Percentiles rank a stretch among this genome's conserved stretches.
These are phyloP conservation scores for Trametes elegans DNA, from an alignment of 768 basidiomycete genomes.

Conservation along the genomic window DNA sequence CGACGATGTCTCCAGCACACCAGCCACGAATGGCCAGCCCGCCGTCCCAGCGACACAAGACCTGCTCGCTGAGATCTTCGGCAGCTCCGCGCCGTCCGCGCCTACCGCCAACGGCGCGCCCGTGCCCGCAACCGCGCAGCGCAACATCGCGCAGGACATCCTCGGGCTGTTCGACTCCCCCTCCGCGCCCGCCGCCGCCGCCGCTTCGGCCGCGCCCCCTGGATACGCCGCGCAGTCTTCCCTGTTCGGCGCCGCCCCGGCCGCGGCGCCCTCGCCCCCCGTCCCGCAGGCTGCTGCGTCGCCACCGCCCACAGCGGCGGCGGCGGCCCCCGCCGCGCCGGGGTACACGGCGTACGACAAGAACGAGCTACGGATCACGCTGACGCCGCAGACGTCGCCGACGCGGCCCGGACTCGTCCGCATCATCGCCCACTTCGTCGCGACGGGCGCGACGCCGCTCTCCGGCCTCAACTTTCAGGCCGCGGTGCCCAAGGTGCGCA, in stretches of 20 bases:
- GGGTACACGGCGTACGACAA: conserved; percentile 90
- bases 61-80: conserved; percentile 92
- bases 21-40: conserved; percentile 38
- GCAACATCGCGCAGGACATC: conserved; percentile 80
- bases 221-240: conserved; percentile 3
- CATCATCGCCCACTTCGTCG: conserved; percentile 86
- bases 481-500: conserved; percentile 88
- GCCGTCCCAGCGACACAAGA: conserved; percentile 70
- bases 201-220: background rate
- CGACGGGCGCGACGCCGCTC: conserved; percentile 50
- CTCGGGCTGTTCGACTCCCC: conserved; percentile 70
- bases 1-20: conserved; percentile 57
- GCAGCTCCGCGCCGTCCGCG: conserved; percentile 42
- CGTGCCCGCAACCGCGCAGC: conserved; percentile 36
- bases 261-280: background rate
- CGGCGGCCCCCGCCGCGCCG: conserved; percentile 54
- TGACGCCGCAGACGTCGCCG: conserved; percentile 83
- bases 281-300: conserved; percentile 37
- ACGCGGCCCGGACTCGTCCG: conserved; percentile 86
- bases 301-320: conserved; percentile 38
- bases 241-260: background rate
- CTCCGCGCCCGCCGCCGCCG: conserved; percentile 22
- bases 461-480: conserved; percentile 89
- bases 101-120: conserved; percentile 26
- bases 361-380: conserved; percentile 83